Base-by-base conservation (phyloP, 345 rosid genomes). In the Pugionium dolabratum region DNA sequence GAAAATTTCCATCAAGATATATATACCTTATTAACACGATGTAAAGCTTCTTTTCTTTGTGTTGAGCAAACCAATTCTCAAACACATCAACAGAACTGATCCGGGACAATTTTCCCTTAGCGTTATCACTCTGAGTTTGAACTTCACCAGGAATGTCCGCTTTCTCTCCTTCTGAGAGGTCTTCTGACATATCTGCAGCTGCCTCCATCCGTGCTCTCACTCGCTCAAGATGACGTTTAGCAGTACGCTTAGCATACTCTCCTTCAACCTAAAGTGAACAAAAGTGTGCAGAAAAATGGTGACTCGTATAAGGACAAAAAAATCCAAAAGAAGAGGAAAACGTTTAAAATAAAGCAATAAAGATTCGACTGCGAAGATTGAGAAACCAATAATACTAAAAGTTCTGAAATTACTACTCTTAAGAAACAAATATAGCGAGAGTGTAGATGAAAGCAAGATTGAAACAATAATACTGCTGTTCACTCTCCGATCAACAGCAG, bases 111-210 rank as follows among this genome's bases (percentile, higher is more conserved):
- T 81, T 83, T 51, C 82, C 83, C 57, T 61, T 74, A 40, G 36
- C 9, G 62, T 73, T 80, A 36, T 75, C 84, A 62, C 84, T 85
- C 56, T 81, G 92, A 71, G 78, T 64, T 31, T 83, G 78, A 63
- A 73, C 43, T 18, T 85, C 96, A 61, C 67, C 65, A 35, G 70
- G 72, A 2, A 76, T 18, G 11, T 89, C 94, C 60, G 84, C 93
- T 66, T 76, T 82, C 64, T 87, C 90, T 59, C 95, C 91, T 76
- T 85, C 91, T 2, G 91, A 87, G 54, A 88, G 50, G 64, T 90
- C 95, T 65, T 89, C 89, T 2, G 94, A 90, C 88, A 87, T 84
- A 71, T 85, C 95, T 7, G 83, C 91, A 8, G 84, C 71, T 26
- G 87, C 88, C 78, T 87, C 94, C 66, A 72, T 69, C 53, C 91